Evolutionary conservation across 192 early-diverging fungal genomes (phyloP), one percentile per base, ranked within the genome.

Genomic region (Backusella macrospora): DNA sequence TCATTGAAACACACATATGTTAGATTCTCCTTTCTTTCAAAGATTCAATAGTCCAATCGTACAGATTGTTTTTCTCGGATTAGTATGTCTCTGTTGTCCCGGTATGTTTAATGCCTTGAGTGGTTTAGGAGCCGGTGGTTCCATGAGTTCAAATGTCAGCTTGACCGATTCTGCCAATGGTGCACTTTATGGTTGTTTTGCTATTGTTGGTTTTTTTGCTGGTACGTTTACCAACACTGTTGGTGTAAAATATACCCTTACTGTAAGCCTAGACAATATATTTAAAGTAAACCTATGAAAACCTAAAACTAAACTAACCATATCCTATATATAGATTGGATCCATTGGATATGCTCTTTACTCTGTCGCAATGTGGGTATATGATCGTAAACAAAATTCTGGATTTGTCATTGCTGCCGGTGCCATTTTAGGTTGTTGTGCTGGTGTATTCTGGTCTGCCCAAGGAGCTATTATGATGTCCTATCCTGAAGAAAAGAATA

Each of bases 401-500:
- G 76, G 77, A 5, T 92, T 96, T 73, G 90, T 90, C 6, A 91
- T 96, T 55, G 81, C 86, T 29, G 82, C 93, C 7, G 95, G 95
- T 23, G 95, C 86, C 6, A 85, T 95, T 52, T 88, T 96, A 39
- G 95, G 94, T 67, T 72, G 90, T n/a, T 90, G 91, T 39, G 94
- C 94, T 4, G 93, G 90, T 65, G 83, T 96, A 67, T 70, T 86
- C 13, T 88, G 88, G 87, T 88, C 92, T 6, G 90, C 90, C 21
- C 92, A 95, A 73, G 90, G 95, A 37, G 84, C 92, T 73, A 92
- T 96, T 75, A 92, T 94, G 90, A 85, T 93, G 77, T 89, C 94
- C 68, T 94, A 95, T 77, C 93, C 95, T 6, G 86, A 86, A 8
- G 94, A 95, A 76, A 82, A 90, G 21, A 84, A 92, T 66, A 94